Conservation (phyloP, 495 filamentous ascomycete genomes). For the Podospora didyma region DNA sequence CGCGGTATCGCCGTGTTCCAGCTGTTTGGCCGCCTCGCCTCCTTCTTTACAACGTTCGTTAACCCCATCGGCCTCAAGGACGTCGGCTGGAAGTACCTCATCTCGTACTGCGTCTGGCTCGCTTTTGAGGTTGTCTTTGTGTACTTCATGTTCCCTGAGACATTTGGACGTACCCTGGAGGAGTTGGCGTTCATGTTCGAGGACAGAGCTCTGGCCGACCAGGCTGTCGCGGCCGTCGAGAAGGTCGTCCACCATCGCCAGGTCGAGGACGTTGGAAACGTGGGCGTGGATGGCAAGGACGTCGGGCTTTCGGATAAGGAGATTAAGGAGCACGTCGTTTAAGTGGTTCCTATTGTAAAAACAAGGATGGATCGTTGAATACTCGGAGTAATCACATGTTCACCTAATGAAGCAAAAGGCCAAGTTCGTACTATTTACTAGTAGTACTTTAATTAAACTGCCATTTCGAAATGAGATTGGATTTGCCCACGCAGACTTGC, state of each 20-base stretch:
- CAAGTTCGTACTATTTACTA: too few relatives aligned
- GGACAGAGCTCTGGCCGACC: constrained; percentile 36
- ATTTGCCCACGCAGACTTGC: too few relatives aligned
- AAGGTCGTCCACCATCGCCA: constrained; percentile 33
- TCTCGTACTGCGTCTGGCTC: constrained; percentile 53
- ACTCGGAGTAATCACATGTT: too few relatives aligned
- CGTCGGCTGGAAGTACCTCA: constrained; percentile 56
- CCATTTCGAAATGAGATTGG: too few relatives aligned
- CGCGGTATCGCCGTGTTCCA: constrained; percentile 61
- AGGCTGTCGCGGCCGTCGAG: constrained; percentile 35
- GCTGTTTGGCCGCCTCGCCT: constrained; percentile 49
- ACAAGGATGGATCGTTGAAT: too few relatives aligned
- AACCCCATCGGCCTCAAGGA: constrained; percentile 61
- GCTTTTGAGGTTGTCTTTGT: constrained; percentile 54
- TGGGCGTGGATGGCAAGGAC: not conserved
- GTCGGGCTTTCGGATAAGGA: not conserved
- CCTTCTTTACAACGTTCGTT: constrained; percentile 54
- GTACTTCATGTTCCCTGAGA: constrained; percentile 64
- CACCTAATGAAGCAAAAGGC: too few relatives aligned
- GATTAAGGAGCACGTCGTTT: constrained; percentile 10
- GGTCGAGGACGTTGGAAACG: not conserved
- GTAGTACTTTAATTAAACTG: too few relatives aligned
- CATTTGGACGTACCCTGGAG: constrained; percentile 56
- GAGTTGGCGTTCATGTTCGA: constrained; percentile 58
- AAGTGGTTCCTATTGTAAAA: too few relatives aligned